Evolutionary conservation across 257 asterid genomes (phyloP).

Genomic region (Euphrasia confusa): DNA sequence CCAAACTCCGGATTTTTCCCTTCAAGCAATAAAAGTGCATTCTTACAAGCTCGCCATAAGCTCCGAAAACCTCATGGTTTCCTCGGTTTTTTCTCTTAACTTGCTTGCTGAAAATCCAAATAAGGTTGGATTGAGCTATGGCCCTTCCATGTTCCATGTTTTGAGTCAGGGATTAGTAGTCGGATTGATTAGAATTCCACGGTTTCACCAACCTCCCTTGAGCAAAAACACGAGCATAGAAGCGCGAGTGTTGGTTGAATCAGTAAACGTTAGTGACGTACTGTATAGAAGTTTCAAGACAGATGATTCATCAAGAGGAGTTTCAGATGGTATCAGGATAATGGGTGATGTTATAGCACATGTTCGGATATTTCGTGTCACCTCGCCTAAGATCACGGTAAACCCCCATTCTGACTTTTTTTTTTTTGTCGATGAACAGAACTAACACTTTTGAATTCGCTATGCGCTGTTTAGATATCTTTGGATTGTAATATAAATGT

Average conservation of each 20-base stretch:
- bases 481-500: slow-evolving; percentile 58
- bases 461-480: slow-evolving; percentile 34
- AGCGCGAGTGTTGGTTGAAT: slow-evolving; percentile 31
- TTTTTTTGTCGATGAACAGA: neutral
- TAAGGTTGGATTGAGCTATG: slow-evolving; percentile 46
- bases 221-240: slow-evolving; percentile 46
- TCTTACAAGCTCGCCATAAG: slow-evolving; percentile 42
- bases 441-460: neutral
- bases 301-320: slow-evolving; percentile 23
- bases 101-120: slow-evolving; percentile 51
- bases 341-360: slow-evolving; percentile 51
- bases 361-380: slow-evolving; percentile 33
- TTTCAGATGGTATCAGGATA: slow-evolving; percentile 31
- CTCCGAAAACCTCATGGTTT: slow-evolving; percentile 36
- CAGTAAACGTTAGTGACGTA: slow-evolving; percentile 43
- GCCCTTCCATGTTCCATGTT: slow-evolving; percentile 41
- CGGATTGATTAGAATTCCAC: slow-evolving; percentile 53
- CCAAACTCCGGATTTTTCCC: slow-evolving; percentile 43
- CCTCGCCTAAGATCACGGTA: slow-evolving; percentile 44
- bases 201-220: slow-evolving; percentile 59
- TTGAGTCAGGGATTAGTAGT: slow-evolving; percentile 48
- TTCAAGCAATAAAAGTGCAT: slow-evolving; percentile 38
- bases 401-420: neutral
- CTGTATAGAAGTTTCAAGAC: slow-evolving; percentile 28
- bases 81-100: slow-evolving; percentile 38